A percentile compares a stretch with the other conserved stretches of the same genome.
These are phyloP conservation scores for Nannizzia gypsea DNA, from an alignment of 2,329 filamentous ascomycete species.

Conservation along the genomic window DNA sequence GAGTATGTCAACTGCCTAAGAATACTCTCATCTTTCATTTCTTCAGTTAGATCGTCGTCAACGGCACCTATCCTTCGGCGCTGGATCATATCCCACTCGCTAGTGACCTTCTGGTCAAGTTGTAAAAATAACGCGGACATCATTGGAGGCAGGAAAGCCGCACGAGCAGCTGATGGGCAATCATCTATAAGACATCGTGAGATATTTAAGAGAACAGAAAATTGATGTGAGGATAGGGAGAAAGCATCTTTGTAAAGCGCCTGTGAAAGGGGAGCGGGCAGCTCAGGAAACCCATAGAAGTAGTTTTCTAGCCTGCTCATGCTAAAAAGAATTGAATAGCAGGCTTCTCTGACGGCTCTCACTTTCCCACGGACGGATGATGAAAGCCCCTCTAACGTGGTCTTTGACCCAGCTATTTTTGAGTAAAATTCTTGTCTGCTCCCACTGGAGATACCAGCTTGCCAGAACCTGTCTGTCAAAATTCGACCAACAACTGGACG, in stretches of 20 bases:
- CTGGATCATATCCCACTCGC: constrained; percentile 73
- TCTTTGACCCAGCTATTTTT: constrained; percentile 75
- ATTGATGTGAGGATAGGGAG: constrained; percentile 78
- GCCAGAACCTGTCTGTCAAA: constrained; percentile 92
- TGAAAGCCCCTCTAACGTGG: constrained; percentile 82
- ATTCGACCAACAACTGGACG: constrained; percentile 66
- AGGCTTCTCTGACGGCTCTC: constrained; percentile 79
- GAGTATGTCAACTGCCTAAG: constrained; percentile 85
- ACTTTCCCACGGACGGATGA: constrained; percentile 85
- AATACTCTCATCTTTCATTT: constrained; percentile 98
- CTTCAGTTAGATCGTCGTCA: constrained; percentile 72
- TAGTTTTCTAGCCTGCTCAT: constrained; percentile 76
- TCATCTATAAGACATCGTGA: constrained; percentile 82
- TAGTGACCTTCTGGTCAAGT: constrained; percentile 74
- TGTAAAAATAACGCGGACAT: constrained; percentile 71
- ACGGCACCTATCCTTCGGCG: constrained; percentile 47
- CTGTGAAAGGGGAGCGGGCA: constrained; percentile 70
- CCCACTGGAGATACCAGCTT: constrained; percentile 89
- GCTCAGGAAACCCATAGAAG: constrained; percentile 81
- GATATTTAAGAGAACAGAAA: constrained; percentile 84
- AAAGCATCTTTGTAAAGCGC: constrained; percentile 74
- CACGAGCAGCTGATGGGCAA: constrained; percentile 66
- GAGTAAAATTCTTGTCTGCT: constrained; percentile 96
- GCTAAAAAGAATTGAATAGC: constrained; percentile 87
- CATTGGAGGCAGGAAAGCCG: constrained; percentile 74